Evolutionary conservation across 495 filamentous ascomycete genomes (phyloP), one percentile per base, ranked within the genome.

Genomic region (Letharia columbiana): DNA sequence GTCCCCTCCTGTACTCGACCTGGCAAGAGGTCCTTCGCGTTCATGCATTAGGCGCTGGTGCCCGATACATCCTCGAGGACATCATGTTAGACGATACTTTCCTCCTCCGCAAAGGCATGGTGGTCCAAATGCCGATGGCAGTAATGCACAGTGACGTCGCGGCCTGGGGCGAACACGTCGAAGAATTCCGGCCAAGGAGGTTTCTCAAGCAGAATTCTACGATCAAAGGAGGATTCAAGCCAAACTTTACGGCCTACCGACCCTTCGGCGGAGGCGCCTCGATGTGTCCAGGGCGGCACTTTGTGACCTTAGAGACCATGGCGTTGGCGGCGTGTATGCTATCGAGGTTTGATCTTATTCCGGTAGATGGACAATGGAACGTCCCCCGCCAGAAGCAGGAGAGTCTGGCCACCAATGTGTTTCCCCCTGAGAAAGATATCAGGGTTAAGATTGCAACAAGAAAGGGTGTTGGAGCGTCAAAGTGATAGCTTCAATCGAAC

Each of bases 211-310:
- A 31, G 20, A 33, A 33, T 7, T 17, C 40, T 62, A 44, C 28
- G 13, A 37, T 20, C 63, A 33, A 58, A 56, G 59, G 40, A 49
- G 60, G 28, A 7, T 39, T 23, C 4, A 75, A 71, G 56, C 66
- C 50, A 1, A 73, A 71, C 41, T 64, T 62, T 3, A 63, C 68
- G 1, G 76, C 74, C 1, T 80, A 78, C 41, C 65, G 70, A 31
- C 67, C 70, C 28, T 72, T 72, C 65, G 70, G 70, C 1, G 70
- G 70, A 42, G 70, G 70, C n/a, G 45, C 65, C 10, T 60, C 65
- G n/a, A 33, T 72, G 49, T 72, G 70, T 56, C 70, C 69, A 8
- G 70, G 70, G 49, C 65, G 69, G 6, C 70, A 72, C 57, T 72
- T 72, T 20, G 68, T 63, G n/a, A 68, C 70, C 23, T 33, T 66